These are phyloP conservation scores for Kwoniella sp. DNA, from an alignment of 768 basidiomycete genomes.

Conservation along the genomic window DNA sequence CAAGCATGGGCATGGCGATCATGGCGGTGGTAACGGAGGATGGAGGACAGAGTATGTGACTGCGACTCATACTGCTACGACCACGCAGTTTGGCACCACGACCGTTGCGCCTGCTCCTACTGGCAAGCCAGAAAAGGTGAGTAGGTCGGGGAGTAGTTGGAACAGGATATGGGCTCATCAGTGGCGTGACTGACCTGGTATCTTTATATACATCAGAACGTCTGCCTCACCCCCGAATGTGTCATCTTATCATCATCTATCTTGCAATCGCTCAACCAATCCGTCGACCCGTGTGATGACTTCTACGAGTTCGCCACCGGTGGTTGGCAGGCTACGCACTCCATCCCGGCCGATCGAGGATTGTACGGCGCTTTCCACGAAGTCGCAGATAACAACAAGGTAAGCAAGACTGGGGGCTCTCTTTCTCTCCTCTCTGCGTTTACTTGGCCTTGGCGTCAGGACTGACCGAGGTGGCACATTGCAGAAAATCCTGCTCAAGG, in stretches of 20 bases:
- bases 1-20: conserved; percentile 18
- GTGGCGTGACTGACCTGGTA: background rate
- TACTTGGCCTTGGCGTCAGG: too few species aligned
- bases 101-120: conserved; percentile 59
- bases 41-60: conserved; percentile 35
- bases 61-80: conserved; percentile 40
- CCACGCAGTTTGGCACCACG: conserved; percentile 52
- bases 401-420: too few species aligned
- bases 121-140: conserved; percentile 43
- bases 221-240: conserved; percentile 77
- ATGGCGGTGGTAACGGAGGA: conserved; percentile 14
- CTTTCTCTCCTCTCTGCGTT: too few species aligned
- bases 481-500: conserved; percentile 69
- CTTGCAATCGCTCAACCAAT: conserved; percentile 74
- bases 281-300: conserved; percentile 90
- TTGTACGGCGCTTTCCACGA: conserved; percentile 72
- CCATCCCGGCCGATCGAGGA: conserved; percentile 83
- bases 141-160: too few species aligned
- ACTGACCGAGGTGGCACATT: too few species aligned
- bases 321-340: conserved; percentile 81
- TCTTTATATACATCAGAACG: too few species aligned
- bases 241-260: conserved; percentile 81
- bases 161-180: background rate
- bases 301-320: conserved; percentile 91
- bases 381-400: conserved; percentile 70